A percentile compares a stretch with the other conserved stretches of the same genome.
Conservation (phyloP, 768 basidiomycete species). For the Kwoniella shandongensis region DNA sequence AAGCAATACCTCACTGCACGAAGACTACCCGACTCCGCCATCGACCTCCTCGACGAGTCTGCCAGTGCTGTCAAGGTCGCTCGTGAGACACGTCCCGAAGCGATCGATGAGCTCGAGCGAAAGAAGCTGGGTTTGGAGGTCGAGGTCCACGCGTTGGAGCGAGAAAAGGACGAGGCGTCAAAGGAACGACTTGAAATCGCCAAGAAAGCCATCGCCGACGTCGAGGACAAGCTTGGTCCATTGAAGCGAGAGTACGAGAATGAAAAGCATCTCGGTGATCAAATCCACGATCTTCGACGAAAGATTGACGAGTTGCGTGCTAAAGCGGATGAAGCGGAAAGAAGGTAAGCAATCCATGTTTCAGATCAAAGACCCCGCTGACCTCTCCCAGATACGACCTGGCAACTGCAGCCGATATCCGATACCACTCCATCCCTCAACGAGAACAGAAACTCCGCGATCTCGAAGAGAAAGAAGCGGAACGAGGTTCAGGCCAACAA, state of each 20-base stretch:
- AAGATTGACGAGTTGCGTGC: constrained; percentile 87
- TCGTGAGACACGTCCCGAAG: constrained; percentile 90
- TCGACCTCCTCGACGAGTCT: constrained; percentile 89
- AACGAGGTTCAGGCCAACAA: constrained; percentile 48
- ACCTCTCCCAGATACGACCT: constrained; percentile 58
- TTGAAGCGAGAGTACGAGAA: constrained; percentile 82
- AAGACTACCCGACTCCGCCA: constrained; percentile 62
- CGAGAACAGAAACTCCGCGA: constrained; percentile 60
- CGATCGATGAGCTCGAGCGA: constrained; percentile 85
- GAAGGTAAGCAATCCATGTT: constrained; percentile 54
- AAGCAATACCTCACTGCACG: constrained; percentile 74
- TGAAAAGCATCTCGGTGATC: constrained; percentile 77
- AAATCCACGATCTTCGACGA: constrained; percentile 70
- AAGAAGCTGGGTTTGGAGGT: constrained; percentile 87
- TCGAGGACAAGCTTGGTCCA: constrained; percentile 80
- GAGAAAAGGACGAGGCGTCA: constrained; percentile 85
- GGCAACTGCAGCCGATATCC: constrained; percentile 63
- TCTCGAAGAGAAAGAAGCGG: constrained; percentile 66
- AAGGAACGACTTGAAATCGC: constrained; percentile 75
- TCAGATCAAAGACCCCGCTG: neutral
- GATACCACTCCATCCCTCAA: constrained; percentile 90
- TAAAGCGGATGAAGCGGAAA: constrained; percentile 89
- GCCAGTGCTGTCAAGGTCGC: constrained; percentile 81
- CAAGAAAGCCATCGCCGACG: constrained; percentile 73
- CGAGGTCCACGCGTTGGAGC: constrained; percentile 89